Percentiles rank a stretch among this genome's conserved stretches.
Conservation (phyloP, 1,139 yeast genomes). For the Yamadazyma oceani region DNA sequence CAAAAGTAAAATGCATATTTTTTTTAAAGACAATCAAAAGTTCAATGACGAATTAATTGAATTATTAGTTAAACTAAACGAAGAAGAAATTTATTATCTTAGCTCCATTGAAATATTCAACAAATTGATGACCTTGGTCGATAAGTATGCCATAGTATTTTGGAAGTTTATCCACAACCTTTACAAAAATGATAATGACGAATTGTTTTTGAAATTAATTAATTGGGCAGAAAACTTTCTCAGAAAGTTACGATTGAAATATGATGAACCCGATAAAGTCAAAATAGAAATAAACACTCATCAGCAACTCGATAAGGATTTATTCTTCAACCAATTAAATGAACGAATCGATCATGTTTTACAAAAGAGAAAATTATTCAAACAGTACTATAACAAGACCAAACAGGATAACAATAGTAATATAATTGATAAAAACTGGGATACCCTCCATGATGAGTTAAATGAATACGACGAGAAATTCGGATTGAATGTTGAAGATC, state of each 20-base stretch:
- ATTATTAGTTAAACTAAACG: conserved; percentile 45
- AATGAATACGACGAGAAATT: conserved; percentile 46
- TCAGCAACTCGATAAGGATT: conserved; percentile 21
- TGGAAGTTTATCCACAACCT: conserved; percentile 77
- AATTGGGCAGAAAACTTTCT: conserved; percentile 65
- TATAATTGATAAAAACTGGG: conserved; percentile 49
- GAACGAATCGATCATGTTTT: conserved; percentile 28
- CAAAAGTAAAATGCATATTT: conserved; percentile 72
- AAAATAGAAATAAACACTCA: conserved; percentile 35
- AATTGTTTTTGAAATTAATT: conserved; percentile 67
- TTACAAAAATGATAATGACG: conserved; percentile 70
- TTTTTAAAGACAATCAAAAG: conserved; percentile 68
- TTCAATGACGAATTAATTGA: conserved; percentile 72
- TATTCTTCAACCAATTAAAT: conserved; percentile 33
- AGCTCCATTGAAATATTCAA: conserved; percentile 58
- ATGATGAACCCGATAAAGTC: conserved; percentile 49
- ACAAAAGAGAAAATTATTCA: conserved; percentile 33
- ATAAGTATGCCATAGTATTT: conserved; percentile 67
- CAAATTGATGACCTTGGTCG: conserved; percentile 60
- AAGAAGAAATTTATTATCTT: conserved; percentile 48
- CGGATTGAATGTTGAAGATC: conserved; percentile 60
- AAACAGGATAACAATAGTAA: conserved; percentile 26
- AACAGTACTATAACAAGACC: conserved; percentile 27
- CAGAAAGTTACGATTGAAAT: conserved; percentile 58
- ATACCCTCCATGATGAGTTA: conserved; percentile 42